Conservation (phyloP, 108 stramenopile species). For the Halocafeteria seosinensis region DNA sequence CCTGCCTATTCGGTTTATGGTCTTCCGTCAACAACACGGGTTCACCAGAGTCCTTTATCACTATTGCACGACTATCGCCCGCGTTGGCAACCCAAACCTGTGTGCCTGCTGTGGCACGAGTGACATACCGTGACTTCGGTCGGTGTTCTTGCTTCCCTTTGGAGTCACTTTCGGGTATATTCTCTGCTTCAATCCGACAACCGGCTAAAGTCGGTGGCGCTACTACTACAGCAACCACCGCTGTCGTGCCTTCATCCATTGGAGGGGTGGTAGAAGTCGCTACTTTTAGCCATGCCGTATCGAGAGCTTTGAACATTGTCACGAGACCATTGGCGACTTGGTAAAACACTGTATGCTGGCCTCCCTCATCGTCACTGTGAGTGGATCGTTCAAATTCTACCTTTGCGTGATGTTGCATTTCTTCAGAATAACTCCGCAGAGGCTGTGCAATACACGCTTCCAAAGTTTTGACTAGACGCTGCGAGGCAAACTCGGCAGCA, state of each 20-base stretch:
- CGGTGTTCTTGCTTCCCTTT: too few species aligned
- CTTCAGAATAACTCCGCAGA: neutral
- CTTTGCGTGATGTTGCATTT: too few species aligned
- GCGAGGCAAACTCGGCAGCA: constrained; percentile 9
- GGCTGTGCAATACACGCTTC: neutral
- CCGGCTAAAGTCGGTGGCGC: neutral
- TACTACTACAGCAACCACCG: constrained; percentile 11
- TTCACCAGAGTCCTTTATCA: constrained; percentile 2
- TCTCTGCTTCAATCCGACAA: neutral
- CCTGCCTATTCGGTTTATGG: constrained; percentile 27
- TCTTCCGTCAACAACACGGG: constrained; percentile 14
- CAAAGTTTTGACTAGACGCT: neutral
- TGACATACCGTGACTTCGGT: too few species aligned
- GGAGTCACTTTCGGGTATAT: too few species aligned
- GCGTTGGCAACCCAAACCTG: constrained; percentile 14
- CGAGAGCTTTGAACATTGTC: neutral
- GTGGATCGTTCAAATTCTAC: too few species aligned
- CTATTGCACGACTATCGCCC: constrained; percentile 28
- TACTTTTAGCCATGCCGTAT: neutral
- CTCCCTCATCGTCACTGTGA: too few species aligned
- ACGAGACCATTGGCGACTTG: too few species aligned
- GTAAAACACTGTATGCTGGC: too few species aligned
- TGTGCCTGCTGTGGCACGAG: too few species aligned
- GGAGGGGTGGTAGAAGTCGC: neutral
- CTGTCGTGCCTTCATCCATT: constrained; percentile 27